Percentiles rank a stretch among this genome's conserved stretches.
Evolutionary conservation across 768 basidiomycete species (phyloP).

Genomic region (Polyporus arcularius): DNA sequence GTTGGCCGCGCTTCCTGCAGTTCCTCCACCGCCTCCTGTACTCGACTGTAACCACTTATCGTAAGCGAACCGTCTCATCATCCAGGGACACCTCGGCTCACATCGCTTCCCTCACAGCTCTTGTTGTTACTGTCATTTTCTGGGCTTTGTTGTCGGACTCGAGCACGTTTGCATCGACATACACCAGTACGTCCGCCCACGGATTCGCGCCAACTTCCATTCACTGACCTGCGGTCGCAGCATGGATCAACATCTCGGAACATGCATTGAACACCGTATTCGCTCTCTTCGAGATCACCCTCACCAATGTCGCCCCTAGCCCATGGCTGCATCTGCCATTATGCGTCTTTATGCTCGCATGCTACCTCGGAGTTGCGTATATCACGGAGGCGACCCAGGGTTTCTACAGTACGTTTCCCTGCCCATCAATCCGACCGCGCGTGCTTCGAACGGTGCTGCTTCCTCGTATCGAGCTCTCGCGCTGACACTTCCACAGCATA

Average conservation of each 20-base stretch:
- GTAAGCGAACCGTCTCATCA: conserved; percentile 41
- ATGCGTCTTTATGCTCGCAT: conserved; percentile 49
- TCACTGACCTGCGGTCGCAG: conserved; percentile 32
- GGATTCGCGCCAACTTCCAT: not conserved
- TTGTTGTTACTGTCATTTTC: conserved; percentile 64
- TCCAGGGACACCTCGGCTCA: not conserved
- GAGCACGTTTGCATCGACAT: conserved; percentile 41
- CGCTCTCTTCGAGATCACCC: conserved; percentile 56
- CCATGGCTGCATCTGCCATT: conserved; percentile 54
- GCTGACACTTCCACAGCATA: conserved; percentile 46
- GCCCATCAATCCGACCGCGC: not conserved
- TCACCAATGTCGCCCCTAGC: conserved; percentile 52
- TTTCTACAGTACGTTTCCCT: conserved; percentile 56
- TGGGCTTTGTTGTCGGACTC: conserved; percentile 56
- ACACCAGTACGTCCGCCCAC: conserved; percentile 36
- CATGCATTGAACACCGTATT: conserved; percentile 63
- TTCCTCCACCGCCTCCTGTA: conserved; percentile 56
- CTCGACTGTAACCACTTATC: conserved; percentile 53
- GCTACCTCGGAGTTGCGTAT: conserved; percentile 70
- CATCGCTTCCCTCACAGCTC: conserved; percentile 39
- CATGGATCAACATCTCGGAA: conserved; percentile 59
- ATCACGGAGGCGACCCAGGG: conserved; percentile 61
- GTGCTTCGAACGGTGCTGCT: too few species aligned
- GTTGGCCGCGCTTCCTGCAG: conserved; percentile 58
- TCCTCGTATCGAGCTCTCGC: too few species aligned